Conservation (phyloP, 176 grass and related monocot species). For the Sorghum bicolor region Sorghum_bicolor_NCBIv3 NC_012873.2:67363001-67363500, state of each 20-base stretch:
- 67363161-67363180: slow-evolving; percentile 70
- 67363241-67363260: slow-evolving; percentile 58
- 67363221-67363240: slow-evolving; percentile 49
- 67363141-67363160: not conserved
- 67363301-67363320: not conserved
- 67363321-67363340: slow-evolving; percentile 18
- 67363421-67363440: not conserved
- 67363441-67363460: slow-evolving; percentile 5
- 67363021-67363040: not conserved
- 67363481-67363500: not conserved
- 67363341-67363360: slow-evolving; percentile 82
- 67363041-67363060: not conserved
- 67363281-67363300: not conserved
- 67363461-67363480: not conserved
- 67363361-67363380: slow-evolving; percentile 68
- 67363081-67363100: not conserved
- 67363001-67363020: not conserved
- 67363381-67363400: slow-evolving; percentile 60
- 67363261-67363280: slow-evolving; percentile 48
- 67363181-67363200: slow-evolving; percentile 76
- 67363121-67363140: slow-evolving; percentile 16
- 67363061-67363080: not conserved
- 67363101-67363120: not conserved
- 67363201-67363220: slow-evolving; percentile 48
- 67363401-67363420: slow-evolving; percentile 69